Evolutionary conservation across 2,329 filamentous ascomycete species (phyloP).

Genomic region (Sclerotinia spermophila): DNA sequence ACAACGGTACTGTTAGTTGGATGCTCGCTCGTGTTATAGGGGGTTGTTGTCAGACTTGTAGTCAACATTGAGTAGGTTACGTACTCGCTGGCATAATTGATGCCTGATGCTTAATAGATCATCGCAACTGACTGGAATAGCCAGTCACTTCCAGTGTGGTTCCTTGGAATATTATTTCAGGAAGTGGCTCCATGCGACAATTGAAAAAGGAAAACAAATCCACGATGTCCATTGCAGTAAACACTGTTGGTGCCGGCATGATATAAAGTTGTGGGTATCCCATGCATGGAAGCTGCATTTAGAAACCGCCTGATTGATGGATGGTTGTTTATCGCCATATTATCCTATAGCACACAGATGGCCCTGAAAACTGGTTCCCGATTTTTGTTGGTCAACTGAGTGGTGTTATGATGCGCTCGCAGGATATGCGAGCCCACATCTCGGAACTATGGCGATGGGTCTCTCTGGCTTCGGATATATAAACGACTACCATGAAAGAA

Average conservation of each 20-base stretch:
- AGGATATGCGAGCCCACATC: slow-evolving; percentile 18
- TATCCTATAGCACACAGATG: background rate
- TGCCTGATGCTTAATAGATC: slow-evolving; percentile 25
- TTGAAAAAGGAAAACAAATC: slow-evolving; percentile 17
- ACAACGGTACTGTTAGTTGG: slow-evolving; percentile 33
- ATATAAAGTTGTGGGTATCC: background rate
- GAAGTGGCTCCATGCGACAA: slow-evolving; percentile 3
- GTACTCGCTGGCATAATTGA: slow-evolving; percentile 36
- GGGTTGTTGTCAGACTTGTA: slow-evolving; percentile 29
- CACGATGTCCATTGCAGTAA: slow-evolving; percentile 8
- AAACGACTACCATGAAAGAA: slow-evolving; percentile 5
- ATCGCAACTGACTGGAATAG: slow-evolving; percentile 26
- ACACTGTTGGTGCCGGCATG: background rate
- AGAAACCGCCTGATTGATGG: background rate
- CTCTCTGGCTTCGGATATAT: background rate
- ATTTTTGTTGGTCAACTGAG: background rate
- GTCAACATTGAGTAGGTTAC: slow-evolving; percentile 34
- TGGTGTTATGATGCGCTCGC: slow-evolving; percentile 9
- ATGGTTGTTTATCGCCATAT: background rate
- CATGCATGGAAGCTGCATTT: slow-evolving; percentile 15
- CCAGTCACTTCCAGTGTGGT: slow-evolving; percentile 15
- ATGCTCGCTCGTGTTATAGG: slow-evolving; percentile 28
- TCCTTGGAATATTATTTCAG: background rate
- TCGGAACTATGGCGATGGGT: background rate
- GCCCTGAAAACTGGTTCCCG: background rate